Percentiles rank a stretch among this genome's conserved stretches.
These are phyloP conservation scores for Mollisiaceae sp. DNA, from an alignment of 2,329 filamentous ascomycete species.

Conservation along the genomic window DNA sequence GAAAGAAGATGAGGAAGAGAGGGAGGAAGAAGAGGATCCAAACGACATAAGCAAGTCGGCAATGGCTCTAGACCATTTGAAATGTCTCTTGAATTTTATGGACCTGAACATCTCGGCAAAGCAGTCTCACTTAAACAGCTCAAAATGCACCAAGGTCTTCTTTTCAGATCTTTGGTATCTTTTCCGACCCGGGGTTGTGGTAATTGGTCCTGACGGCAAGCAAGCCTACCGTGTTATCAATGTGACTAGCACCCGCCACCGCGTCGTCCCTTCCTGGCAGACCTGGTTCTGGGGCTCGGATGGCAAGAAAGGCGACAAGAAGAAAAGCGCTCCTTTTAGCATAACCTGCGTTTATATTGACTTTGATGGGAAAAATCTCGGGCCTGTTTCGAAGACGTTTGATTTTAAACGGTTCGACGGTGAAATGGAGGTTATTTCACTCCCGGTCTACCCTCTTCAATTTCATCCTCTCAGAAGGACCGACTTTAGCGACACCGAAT, in stretches of 20 bases:
- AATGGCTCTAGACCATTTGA: neutral
- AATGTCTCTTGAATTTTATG: neutral
- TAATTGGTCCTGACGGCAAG: slow-evolving; percentile 22
- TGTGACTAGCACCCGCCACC: slow-evolving; percentile 23
- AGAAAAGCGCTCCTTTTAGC: slow-evolving; percentile 4
- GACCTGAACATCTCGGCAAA: neutral
- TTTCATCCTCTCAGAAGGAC: neutral
- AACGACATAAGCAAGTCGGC: neutral
- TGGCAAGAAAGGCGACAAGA: neutral
- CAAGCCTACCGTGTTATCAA: slow-evolving; percentile 37
- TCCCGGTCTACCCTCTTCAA: slow-evolving; percentile 40
- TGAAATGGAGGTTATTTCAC: slow-evolving; percentile 33
- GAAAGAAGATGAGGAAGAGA: neutral
- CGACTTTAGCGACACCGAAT: neutral
- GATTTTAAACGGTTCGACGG: slow-evolving; percentile 38
- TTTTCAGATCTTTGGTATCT: slow-evolving; percentile 40
- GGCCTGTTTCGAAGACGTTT: slow-evolving; percentile 37
- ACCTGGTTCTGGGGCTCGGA: neutral
- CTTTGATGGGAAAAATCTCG: slow-evolving; percentile 42
- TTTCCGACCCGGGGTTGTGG: slow-evolving; percentile 33
- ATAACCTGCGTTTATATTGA: slow-evolving; percentile 39
- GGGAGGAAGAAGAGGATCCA: neutral
- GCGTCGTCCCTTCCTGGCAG: slow-evolving; percentile 13
- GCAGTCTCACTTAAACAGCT: slow-evolving; percentile 19
- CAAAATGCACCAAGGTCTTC: slow-evolving; percentile 24